Percentiles rank a stretch among this genome's conserved stretches.
These are phyloP conservation scores for Vicia sativa DNA, from an alignment of 306 rosid genomes.

Conservation along the genomic window DNA sequence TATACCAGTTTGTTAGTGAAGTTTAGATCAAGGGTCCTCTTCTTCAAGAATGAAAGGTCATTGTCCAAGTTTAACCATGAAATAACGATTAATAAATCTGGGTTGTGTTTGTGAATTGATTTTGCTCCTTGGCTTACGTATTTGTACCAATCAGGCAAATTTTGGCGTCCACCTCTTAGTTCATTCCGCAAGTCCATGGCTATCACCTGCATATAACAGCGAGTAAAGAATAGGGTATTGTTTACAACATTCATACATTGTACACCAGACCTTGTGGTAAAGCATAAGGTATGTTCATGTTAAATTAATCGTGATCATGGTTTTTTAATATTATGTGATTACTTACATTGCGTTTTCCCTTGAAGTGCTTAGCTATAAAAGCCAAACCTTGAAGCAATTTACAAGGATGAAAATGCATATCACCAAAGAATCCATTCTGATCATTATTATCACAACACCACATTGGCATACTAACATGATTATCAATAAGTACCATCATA, in stretches of 20 bases:
- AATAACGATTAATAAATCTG: conserved; percentile 35
- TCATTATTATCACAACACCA: conserved; percentile 3
- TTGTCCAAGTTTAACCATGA: conserved; percentile 49
- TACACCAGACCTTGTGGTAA: no score
- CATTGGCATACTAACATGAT: not conserved
- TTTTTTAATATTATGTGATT: not conserved
- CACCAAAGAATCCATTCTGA: not conserved
- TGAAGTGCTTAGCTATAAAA: conserved; percentile 1
- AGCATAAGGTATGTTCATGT: no score
- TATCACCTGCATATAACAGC: conserved; percentile 36
- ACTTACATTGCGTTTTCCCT: not conserved
- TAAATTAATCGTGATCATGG: not conserved
- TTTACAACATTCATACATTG: no score
- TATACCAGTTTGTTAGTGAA: conserved; percentile 46
- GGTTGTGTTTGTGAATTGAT: conserved; percentile 41
- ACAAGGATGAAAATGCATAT: not conserved
- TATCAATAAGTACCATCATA: not conserved
- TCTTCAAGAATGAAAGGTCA: conserved; percentile 45
- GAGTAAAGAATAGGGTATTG: not conserved
- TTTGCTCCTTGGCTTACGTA: conserved; percentile 46
- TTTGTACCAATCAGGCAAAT: conserved; percentile 40
- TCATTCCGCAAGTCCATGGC: conserved; percentile 56
- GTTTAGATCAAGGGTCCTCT: conserved; percentile 28
- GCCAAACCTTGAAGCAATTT: conserved; percentile 3
- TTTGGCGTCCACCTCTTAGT: conserved; percentile 48